phyloP scores from a whole-genome alignment of 2,329 filamentous ascomycete species.

The Alternaria conjuncta region DNA sequence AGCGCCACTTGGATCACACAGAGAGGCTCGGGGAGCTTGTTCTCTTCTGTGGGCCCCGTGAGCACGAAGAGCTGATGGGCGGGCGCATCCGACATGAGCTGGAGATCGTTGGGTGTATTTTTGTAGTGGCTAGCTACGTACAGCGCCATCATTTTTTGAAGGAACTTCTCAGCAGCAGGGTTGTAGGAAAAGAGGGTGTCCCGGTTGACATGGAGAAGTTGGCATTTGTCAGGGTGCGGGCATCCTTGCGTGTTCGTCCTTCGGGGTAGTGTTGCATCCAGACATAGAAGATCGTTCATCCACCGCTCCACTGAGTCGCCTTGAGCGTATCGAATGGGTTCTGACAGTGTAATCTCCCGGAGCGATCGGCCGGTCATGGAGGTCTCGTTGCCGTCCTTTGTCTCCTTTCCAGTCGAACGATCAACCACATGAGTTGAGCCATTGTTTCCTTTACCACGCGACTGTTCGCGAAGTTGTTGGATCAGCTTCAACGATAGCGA shows the following conservation, averaged over 20 bases:
- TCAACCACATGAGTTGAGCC: slow-evolving; percentile 71
- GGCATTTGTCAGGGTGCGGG: slow-evolving; percentile 88
- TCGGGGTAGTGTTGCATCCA: slow-evolving; percentile 87
- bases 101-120: slow-evolving; percentile 97
- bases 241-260: slow-evolving; percentile 76
- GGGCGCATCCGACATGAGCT: slow-evolving; percentile 96
- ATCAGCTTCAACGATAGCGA: slow-evolving; percentile 96
- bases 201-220: slow-evolving; percentile 91
- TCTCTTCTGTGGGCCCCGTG: slow-evolving; percentile 80
- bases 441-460: slow-evolving; percentile 66
- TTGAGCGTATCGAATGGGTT: slow-evolving; percentile 92
- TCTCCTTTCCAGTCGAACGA: slow-evolving; percentile 76
- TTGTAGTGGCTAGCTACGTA: slow-evolving; percentile 99
- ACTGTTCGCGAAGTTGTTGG: slow-evolving; percentile 94
- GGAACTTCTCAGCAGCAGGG: slow-evolving; percentile 92
- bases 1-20: slow-evolving; percentile 94
- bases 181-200: slow-evolving; percentile 99
- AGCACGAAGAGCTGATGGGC: slow-evolving; percentile 96
- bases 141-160: slow-evolving; percentile 97
- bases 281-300: slow-evolving; percentile 91
- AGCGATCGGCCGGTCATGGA: slow-evolving; percentile 72
- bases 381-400: slow-evolving; percentile 43
- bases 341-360: slow-evolving; percentile 88
- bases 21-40: slow-evolving; percentile 86
- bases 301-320: slow-evolving; percentile 94